Conservation (phyloP, 805 yeast genomes). For the Yarrowia sp. region DNA sequence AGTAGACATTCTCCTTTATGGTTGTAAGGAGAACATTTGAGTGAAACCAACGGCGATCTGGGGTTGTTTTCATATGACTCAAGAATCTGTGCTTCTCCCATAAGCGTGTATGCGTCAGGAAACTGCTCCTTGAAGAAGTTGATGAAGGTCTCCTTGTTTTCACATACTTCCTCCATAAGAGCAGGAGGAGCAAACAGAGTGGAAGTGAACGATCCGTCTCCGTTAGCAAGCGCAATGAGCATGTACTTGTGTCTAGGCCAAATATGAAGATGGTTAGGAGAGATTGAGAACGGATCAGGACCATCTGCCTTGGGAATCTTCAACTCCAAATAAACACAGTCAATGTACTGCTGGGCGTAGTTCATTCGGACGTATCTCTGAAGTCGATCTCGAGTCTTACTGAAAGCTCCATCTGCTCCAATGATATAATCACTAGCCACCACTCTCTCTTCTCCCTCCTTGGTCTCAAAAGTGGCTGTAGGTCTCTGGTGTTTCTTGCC, state of each 20-base stretch:
- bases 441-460: conserved; percentile 26
- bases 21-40: conserved; percentile 69
- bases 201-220: conserved; percentile 82
- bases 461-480: conserved; percentile 28
- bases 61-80: conserved; percentile 60
- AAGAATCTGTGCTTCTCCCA: conserved; percentile 57
- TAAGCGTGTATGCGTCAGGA: conserved; percentile 68
- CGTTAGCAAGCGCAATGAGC: conserved; percentile 86
- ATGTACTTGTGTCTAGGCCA: conserved; percentile 88
- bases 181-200: conserved; percentile 84
- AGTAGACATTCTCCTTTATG: conserved; percentile 59
- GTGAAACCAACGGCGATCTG: conserved; percentile 72
- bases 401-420: conserved; percentile 86
- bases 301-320: conserved; percentile 52
- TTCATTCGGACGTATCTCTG: conserved; percentile 68
- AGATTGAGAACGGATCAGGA: conserved; percentile 46
- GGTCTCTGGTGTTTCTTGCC: conserved; percentile 11
- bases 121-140: conserved; percentile 61
- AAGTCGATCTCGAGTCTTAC: conserved; percentile 66
- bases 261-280: conserved; percentile 79
- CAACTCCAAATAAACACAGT: conserved; percentile 78
- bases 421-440: conserved; percentile 56
- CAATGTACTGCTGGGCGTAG: conserved; percentile 72
- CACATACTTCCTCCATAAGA: conserved; percentile 50
- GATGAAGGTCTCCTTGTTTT: conserved; percentile 46